Evolutionary conservation across 331 rosid genomes (phyloP).

Genomic region (Erythrophleum ivorense): DNA sequence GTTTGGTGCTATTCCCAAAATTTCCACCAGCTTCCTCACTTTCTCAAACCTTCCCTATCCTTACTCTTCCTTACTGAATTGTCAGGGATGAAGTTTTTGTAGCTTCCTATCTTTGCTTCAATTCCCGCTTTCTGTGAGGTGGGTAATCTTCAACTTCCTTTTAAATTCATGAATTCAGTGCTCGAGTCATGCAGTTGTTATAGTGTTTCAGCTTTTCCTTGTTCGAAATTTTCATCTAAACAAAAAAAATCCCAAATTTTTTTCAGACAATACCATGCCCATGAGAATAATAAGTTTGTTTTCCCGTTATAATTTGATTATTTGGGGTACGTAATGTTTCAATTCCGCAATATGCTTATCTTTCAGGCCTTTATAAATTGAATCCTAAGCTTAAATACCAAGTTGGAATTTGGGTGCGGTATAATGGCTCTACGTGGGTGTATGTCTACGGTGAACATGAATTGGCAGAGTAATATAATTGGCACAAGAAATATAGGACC

Average conservation of each 20-base stretch:
- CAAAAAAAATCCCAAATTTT: background rate
- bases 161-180: background rate
- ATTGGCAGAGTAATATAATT: slow-evolving; percentile 40
- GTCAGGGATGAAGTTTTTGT: background rate
- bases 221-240: background rate
- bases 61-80: background rate
- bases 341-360: background rate
- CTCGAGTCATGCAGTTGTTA: background rate
- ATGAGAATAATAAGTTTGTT: background rate
- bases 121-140: background rate
- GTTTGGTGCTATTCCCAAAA: slow-evolving; percentile 27
- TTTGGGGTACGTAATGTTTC: background rate
- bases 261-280: background rate
- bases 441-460: slow-evolving; percentile 63
- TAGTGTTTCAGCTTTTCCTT: background rate
- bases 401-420: slow-evolving; percentile 31
- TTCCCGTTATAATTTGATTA: background rate
- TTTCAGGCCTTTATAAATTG: slow-evolving; percentile 28
- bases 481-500: slow-evolving; percentile 36
- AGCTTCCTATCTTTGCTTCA: slow-evolving; percentile 10
- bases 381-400: slow-evolving; percentile 6
- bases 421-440: slow-evolving; percentile 68
- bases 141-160: background rate
- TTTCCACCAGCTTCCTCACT: background rate
- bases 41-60: background rate